Evolutionary conservation across 2,329 filamentous ascomycete species (phyloP).

Genomic region (Xylariaceae sp.): DNA sequence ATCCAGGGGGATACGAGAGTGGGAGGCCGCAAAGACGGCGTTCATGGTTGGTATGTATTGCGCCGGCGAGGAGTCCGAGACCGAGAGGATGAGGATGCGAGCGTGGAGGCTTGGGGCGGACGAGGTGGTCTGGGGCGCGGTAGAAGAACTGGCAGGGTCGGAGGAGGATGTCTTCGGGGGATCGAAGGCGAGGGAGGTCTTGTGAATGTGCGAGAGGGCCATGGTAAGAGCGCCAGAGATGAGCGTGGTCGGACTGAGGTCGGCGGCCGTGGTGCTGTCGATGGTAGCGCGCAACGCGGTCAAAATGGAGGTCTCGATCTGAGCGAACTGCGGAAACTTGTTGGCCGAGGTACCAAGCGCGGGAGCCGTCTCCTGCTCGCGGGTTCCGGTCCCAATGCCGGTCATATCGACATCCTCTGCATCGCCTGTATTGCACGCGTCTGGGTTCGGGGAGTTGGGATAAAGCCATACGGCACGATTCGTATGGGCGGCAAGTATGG

Average conservation of each 20-base stretch:
- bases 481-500: conserved; percentile 83
- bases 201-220: conserved; percentile 87
- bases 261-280: conserved; percentile 56
- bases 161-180: conserved; percentile 46
- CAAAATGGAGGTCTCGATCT: conserved; percentile 78
- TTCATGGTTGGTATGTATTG: conserved; percentile 99
- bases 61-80: conserved; percentile 77
- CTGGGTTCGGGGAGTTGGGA: conserved; percentile 54
- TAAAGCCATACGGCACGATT: conserved; percentile 89
- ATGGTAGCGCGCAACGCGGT: conserved; percentile 71
- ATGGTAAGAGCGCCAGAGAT: conserved; percentile 88
- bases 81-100: conserved; percentile 84
- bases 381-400: conserved; percentile 34
- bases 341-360: conserved; percentile 53
- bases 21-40: conserved; percentile 89
- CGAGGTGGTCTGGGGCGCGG: conserved; percentile 26
- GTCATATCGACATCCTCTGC: conserved; percentile 57
- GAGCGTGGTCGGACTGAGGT: conserved; percentile 71
- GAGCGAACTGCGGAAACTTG: conserved; percentile 89
- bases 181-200: conserved; percentile 63
- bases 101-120: conserved; percentile 56
- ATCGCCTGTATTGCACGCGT: conserved; percentile 3
- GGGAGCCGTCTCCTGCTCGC: conserved; percentile 7
- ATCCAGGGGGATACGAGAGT: conserved; percentile 84
- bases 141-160: conserved; percentile 30